Base-by-base conservation (phyloP, 345 rosid genomes). In the Hirschfeldia incana region DNA sequence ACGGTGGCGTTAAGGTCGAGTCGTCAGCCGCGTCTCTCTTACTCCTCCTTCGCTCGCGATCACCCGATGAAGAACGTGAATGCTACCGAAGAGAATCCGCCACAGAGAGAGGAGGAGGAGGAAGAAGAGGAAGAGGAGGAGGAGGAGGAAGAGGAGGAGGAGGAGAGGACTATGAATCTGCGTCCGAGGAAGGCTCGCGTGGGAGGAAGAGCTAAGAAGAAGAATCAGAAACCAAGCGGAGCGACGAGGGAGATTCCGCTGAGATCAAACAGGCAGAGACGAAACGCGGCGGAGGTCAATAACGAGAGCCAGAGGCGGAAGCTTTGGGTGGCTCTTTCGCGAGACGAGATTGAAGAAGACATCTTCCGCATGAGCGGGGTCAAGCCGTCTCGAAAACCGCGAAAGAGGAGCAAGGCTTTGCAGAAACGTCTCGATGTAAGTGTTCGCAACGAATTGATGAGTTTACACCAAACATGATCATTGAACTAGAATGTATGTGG, bases 341-440 rank as follows among this genome's bases (percentile, higher is more conserved):
- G 85, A 72, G 99, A 95, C 2, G 96, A 95, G 84, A 90, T 95
- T 65, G 99, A 95, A 75, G 99, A 95, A 76, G 99, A 95, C 71
- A 61, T 95, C 62, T 95, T 90, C 76, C 72, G 87, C 73, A 84
- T 93, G 92, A 91, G 97, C 26, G 99, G 97, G 65, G 88, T 87
- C 12, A 88, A 92, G 39, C 92, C 98, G 10, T 76, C 93, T 4
- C 84, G 99, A 37, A 80, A 97, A 73, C 99, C 98, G 28, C 80
- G 78, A 69, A 95, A 89, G 81, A 85, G 98, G 36, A 85, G 93
- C 6, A 93, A 88, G 85, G 86, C 86, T 8, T 82, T 85, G 61
- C 97, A 95, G 86, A 95, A 89, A 70, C 85, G 84, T 72, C 85
- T 95, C 58, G 97, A 91, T 85, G 99, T 95, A 82, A 76, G 78